Evolutionary conservation across 1,284 basidiomycete genomes (phyloP).

Genomic region (Irpex sp.): DNA sequence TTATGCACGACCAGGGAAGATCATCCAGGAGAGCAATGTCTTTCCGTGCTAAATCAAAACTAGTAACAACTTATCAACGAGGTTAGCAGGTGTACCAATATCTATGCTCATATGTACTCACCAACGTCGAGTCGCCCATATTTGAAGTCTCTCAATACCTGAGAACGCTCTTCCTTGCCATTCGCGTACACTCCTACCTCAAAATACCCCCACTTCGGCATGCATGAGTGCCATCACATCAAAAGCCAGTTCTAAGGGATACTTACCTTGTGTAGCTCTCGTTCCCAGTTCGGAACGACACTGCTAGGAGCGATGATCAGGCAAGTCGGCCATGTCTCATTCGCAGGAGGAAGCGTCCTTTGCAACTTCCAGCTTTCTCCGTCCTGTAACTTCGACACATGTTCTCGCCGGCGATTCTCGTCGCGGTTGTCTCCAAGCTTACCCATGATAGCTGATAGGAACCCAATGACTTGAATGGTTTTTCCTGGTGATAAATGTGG

Average conservation of each 20-base stretch:
- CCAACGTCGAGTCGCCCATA: slow-evolving; percentile 73
- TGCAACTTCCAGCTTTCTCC: slow-evolving; percentile 33
- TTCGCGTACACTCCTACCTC: slow-evolving; percentile 65
- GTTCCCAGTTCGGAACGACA: slow-evolving; percentile 78
- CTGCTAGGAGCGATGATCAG: slow-evolving; percentile 79
- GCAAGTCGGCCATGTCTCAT: slow-evolving; percentile 75
- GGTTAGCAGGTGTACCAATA: not conserved
- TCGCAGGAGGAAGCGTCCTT: slow-evolving; percentile 56
- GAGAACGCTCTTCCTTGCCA: slow-evolving; percentile 38
- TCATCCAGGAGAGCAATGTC: slow-evolving; percentile 64
- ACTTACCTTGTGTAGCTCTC: slow-evolving; percentile 69
- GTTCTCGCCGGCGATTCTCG: slow-evolving; percentile 52
- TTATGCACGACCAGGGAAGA: slow-evolving; percentile 64
- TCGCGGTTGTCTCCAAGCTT: slow-evolving; percentile 69
- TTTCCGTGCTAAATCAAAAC: slow-evolving; percentile 64
- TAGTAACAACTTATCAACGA: slow-evolving; percentile 55
- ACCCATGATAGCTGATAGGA: slow-evolving; percentile 82
- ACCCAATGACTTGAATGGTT: slow-evolving; percentile 87
- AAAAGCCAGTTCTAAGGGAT: not conserved
- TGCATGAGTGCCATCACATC: not conserved
- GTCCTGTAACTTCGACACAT: slow-evolving; percentile 65
- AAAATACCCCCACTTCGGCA: slow-evolving; percentile 71
- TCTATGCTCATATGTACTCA: slow-evolving; percentile 30
- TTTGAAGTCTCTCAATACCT: slow-evolving; percentile 64
- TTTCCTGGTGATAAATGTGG: slow-evolving; percentile 44